Percentiles rank a stretch among this genome's conserved stretches.
These are phyloP conservation scores for Diaporthe amygdali DNA, from an alignment of 2,329 filamentous ascomycete species.

Conservation along the genomic window DNA sequence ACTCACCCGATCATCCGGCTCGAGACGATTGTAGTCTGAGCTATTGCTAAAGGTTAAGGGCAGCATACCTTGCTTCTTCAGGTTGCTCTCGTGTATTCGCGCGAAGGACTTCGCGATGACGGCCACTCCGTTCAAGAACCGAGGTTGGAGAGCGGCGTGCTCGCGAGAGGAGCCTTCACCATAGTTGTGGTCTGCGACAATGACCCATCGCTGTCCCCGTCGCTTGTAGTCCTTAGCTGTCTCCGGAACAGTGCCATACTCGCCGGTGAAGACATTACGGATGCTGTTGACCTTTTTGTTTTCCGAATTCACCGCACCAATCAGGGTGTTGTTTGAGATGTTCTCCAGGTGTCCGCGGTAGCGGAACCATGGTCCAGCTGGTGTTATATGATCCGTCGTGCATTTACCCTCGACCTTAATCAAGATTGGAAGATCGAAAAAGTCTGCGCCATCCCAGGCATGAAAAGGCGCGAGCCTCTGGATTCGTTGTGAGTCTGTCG, in stretches of 20 bases:
- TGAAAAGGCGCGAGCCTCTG: constrained; percentile 90
- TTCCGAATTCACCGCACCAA: constrained; percentile 89
- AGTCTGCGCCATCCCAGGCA: constrained; percentile 78
- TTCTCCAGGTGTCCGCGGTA: constrained; percentile 99
- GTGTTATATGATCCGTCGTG: constrained; percentile 98
- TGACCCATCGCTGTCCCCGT: constrained; percentile 79
- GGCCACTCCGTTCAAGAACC: constrained; percentile 81
- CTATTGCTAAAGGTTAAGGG: constrained; percentile 47
- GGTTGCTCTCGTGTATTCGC: constrained; percentile 90
- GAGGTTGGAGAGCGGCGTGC: constrained; percentile 84
- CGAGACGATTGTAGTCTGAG: background rate
- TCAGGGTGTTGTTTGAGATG: constrained; percentile 96
- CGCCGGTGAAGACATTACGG: constrained; percentile 80
- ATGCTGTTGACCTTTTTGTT: constrained; percentile 92
- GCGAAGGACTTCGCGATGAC: constrained; percentile 84
- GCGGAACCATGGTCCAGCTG: constrained; percentile 95
- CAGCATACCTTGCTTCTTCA: constrained; percentile 78
- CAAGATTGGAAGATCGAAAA: constrained; percentile 82
- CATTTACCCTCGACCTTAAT: constrained; percentile 98
- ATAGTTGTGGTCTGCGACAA: constrained; percentile 98
- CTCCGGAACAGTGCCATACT: constrained; percentile 77
- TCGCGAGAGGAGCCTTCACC: constrained; percentile 86
- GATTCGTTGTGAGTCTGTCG: constrained; percentile 86
- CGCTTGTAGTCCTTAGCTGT: constrained; percentile 84
- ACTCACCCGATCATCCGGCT: background rate